Percentiles rank a stretch among this genome's conserved stretches.
These are phyloP conservation scores for Cephalotrichum gorgonifer DNA, from an alignment of 2,329 filamentous ascomycete species.

Conservation along the genomic window DNA sequence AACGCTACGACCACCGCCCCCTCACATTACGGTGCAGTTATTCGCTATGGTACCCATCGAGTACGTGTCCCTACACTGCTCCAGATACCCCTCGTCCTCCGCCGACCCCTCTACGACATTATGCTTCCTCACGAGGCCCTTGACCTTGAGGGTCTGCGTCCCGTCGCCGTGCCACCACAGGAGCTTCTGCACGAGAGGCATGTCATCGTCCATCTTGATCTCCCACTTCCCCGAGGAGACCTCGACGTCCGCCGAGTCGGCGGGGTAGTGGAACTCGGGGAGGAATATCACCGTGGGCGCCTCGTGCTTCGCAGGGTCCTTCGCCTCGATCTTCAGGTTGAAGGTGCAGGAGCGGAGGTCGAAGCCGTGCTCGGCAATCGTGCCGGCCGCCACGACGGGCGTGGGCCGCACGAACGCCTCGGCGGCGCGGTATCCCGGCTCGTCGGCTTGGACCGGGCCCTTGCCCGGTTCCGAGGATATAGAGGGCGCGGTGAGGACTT, in stretches of 20 bases:
- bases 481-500: conserved; percentile 56
- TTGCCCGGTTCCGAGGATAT: conserved; percentile 49
- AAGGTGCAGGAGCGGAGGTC: conserved; percentile 74
- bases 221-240: conserved; percentile 85
- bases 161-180: conserved; percentile 91
- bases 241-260: conserved; percentile 58
- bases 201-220: conserved; percentile 64
- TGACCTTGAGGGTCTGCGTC: conserved; percentile 68
- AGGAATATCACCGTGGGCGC: conserved; percentile 74
- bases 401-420: conserved; percentile 88
- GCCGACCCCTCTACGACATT: conserved; percentile 46
- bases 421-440: conserved; percentile 73
- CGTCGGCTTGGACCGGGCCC: conserved; percentile 47
- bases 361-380: conserved; percentile 63
- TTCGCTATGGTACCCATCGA: conserved; percentile 26
- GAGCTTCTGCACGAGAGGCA: conserved; percentile 62
- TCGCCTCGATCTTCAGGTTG: conserved; percentile 55
- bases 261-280: conserved; percentile 87
- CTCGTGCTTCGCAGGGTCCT: conserved; percentile 44
- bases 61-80: conserved; percentile 47
- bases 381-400: conserved; percentile 65
- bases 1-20: background rate
- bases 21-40: conserved; percentile 45
- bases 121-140: conserved; percentile 58
- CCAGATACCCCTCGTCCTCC: conserved; percentile 71